phyloP scores from a whole-genome alignment of 345 rosid genomes.

The Streptanthus diversifolius region DNA sequence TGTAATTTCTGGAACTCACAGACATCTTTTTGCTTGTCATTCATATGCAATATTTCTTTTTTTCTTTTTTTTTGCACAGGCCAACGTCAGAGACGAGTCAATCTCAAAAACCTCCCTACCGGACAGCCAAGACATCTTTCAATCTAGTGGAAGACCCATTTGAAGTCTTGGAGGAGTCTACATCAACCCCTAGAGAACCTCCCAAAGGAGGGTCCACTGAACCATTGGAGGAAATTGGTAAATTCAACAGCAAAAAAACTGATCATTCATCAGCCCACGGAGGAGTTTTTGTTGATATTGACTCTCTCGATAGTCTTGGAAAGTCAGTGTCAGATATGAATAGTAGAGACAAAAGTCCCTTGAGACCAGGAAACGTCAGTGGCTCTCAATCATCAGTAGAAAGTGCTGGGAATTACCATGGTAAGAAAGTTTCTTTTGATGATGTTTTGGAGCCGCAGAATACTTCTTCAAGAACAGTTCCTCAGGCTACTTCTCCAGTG shows the following conservation, averaged over 20 bases:
- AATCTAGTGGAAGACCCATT: constrained; percentile 54
- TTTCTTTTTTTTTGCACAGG: constrained; percentile 37
- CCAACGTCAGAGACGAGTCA: constrained; percentile 38
- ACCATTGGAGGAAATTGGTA: constrained; percentile 50
- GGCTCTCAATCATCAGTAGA: constrained; percentile 41
- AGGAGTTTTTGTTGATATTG: constrained; percentile 60
- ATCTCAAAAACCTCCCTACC: constrained; percentile 39
- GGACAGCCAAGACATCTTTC: constrained; percentile 43
- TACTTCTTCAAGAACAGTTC: constrained; percentile 22
- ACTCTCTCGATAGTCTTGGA: constrained; percentile 60
- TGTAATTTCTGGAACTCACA: neutral
- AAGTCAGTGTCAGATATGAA: constrained; percentile 49
- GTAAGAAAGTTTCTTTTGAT: constrained; percentile 43
- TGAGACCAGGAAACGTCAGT: constrained; percentile 42
- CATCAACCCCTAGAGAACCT: constrained; percentile 38
- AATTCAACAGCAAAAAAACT: constrained; percentile 38
- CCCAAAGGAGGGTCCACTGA: constrained; percentile 41
- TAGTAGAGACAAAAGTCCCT: constrained; percentile 49
- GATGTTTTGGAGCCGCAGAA: constrained; percentile 47
- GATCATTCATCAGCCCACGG: constrained; percentile 39
- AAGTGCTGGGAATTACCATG: constrained; percentile 37
- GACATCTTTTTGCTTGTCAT: neutral
- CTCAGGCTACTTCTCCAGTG: constrained; percentile 47
- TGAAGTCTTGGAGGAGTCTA: constrained; percentile 51
- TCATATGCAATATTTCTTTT: neutral